Evolutionary conservation across 352 stramenopile genomes (phyloP), one percentile per base, ranked within the genome.

Genomic region (Globisporangium recalcitrans): DNA sequence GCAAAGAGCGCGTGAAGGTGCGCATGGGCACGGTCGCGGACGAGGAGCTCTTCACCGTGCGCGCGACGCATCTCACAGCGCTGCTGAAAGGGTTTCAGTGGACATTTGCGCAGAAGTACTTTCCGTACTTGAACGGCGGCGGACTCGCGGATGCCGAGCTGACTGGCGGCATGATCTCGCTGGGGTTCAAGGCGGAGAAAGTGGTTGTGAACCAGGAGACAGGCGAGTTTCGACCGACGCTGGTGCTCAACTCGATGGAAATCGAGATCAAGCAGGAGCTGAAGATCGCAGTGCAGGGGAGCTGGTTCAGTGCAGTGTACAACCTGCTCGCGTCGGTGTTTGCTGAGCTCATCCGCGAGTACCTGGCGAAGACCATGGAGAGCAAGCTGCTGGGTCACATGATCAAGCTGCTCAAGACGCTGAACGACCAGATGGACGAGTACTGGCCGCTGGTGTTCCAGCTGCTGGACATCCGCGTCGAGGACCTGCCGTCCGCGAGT

Each of bases 371-470:
- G 63, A 95, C 83, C 1, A 90, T 95, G 74, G 85, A 93, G 69
- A 85, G 68, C 31, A 95, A 90, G 49, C 46, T 95, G 32, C 68
- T 95, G 4, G 78, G 80, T 34, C 85, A 93, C 64, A 89, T 91
- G 74, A 91, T 93, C 58, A 90, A 85, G 58, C 59, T 95, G 4
- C 69, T 95, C n/a, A 76, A 67, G 34, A 89, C 79, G n/a, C 67
- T 95, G 40, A 95, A 95, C 63, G 71, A 78, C 22, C 81, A 93
- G 58, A 91, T 93, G 74, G 83, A 93, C 58, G 81, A 90, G 53
- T 95, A 92, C 65, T 95, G 85, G 85, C 80, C 85, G 8, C 65
- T 92, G 38, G 75, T 95, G 22, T 90, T 95, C 42, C 81, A 95
- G 61, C 58, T 95, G 0, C 65, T 95, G 0, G 76, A 93, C 52